phyloP scores from a whole-genome alignment of 192 early-diverging fungal genomes.

The Rhizophagus clarus region DNA sequence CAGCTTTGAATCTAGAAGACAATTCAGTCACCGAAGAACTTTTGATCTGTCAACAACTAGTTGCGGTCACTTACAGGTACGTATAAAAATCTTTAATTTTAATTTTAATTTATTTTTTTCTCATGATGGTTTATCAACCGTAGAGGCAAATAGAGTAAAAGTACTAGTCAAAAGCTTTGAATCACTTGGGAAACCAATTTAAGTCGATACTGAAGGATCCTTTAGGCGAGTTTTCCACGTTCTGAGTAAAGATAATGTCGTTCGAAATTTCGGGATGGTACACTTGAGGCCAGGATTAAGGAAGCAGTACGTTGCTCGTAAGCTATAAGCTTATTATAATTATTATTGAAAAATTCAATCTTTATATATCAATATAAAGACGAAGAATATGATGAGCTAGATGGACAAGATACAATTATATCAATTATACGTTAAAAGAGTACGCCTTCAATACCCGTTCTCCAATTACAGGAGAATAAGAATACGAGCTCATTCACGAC shows the following conservation, averaged over 20 bases:
- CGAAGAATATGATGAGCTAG: constrained; percentile 51
- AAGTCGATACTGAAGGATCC: constrained; percentile 54
- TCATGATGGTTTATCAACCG: not conserved
- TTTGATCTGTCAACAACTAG: not conserved
- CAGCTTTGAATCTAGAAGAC: constrained; percentile 28
- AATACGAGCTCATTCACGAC: constrained; percentile 51
- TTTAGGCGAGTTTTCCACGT: constrained; percentile 62
- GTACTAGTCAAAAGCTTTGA: constrained; percentile 39
- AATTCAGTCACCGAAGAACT: not conserved
- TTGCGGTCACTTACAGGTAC: not conserved
- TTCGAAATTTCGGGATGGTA: constrained; percentile 54
- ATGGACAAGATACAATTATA: constrained; percentile 63
- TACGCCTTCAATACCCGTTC: constrained; percentile 57
- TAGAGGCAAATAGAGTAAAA: constrained; percentile 33
- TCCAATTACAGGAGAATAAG: constrained; percentile 54
- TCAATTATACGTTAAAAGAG: constrained; percentile 55
- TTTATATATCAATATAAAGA: constrained; percentile 47
- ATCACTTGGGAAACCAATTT: constrained; percentile 38
- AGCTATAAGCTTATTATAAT: constrained; percentile 23
- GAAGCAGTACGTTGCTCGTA: constrained; percentile 60
- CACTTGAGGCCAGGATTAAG: constrained; percentile 56
- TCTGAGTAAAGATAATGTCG: constrained; percentile 45
- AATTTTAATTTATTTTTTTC: too few relatives aligned
- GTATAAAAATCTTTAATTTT: not conserved
- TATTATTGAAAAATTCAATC: not conserved